Percentiles rank a stretch among this genome's conserved stretches.
Evolutionary conservation across 2,329 filamentous ascomycete genomes (phyloP).

Genomic region (Fusarium chlamydosporum): DNA sequence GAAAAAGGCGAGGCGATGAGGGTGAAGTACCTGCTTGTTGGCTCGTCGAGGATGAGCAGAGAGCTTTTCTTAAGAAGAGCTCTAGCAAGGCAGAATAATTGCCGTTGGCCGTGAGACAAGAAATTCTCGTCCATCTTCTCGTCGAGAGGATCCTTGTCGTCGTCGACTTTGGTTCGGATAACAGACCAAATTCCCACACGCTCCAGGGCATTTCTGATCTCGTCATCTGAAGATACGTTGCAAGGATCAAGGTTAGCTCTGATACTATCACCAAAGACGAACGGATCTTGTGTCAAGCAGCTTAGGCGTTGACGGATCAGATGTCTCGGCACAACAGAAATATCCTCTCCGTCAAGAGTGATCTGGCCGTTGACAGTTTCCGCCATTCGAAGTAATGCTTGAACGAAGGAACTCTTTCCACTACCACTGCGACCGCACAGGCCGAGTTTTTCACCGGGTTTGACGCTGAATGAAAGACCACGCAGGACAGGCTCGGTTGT

Average conservation of each 20-base stretch:
- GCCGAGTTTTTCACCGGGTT: conserved; percentile 57
- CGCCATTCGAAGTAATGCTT: conserved; percentile 64
- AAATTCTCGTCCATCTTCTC: conserved; percentile 56
- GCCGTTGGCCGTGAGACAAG: conserved; percentile 54
- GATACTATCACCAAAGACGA: conserved; percentile 65
- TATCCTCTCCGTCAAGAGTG: conserved; percentile 62
- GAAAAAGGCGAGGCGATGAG: neutral
- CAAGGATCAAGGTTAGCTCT: conserved; percentile 66
- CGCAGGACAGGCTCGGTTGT: conserved; percentile 50
- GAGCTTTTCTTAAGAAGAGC: conserved; percentile 51
- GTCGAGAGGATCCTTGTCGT: conserved; percentile 49
- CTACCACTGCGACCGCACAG: conserved; percentile 63
- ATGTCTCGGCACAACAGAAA: conserved; percentile 47
- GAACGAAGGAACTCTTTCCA: conserved; percentile 58
- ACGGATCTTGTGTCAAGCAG: conserved; percentile 67
- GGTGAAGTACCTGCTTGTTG: conserved; percentile 55
- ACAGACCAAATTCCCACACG: conserved; percentile 63
- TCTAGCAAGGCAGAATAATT: conserved; percentile 54
- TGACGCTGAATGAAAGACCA: conserved; percentile 52
- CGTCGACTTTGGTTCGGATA: conserved; percentile 58
- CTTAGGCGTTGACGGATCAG: conserved; percentile 56
- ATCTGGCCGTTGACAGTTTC: conserved; percentile 61
- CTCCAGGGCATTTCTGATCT: conserved; percentile 61
- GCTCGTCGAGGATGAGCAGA: conserved; percentile 56
- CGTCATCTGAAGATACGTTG: conserved; percentile 55